Conservation (phyloP, 2,329 filamentous ascomycete genomes). For the Alternaria triticimaculans region DNA sequence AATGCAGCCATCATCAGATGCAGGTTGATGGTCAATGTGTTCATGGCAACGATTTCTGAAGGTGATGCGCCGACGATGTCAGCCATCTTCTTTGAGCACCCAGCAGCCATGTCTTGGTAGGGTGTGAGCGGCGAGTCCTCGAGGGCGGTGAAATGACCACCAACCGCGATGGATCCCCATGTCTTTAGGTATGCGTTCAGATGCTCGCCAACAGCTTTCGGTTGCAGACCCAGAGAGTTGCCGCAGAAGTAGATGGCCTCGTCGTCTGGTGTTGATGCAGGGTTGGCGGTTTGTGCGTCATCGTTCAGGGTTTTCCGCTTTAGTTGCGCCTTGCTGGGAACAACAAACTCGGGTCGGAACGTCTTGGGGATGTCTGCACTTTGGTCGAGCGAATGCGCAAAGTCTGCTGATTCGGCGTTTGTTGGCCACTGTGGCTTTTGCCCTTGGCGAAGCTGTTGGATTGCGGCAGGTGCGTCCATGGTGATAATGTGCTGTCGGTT, state of each 20-base stretch:
- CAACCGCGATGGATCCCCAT: constrained; percentile 83
- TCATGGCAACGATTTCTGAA: constrained; percentile 84
- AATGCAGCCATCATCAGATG: constrained; percentile 87
- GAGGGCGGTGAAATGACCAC: constrained; percentile 77
- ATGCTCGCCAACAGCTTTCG: constrained; percentile 69
- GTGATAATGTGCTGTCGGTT: constrained; percentile 8
- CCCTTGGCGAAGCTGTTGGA: constrained; percentile 36
- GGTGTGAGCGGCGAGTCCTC: constrained; percentile 71
- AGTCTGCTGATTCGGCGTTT: constrained; percentile 30
- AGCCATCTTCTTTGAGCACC: constrained; percentile 71
- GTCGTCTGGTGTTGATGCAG: constrained; percentile 45
- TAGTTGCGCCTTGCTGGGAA: constrained; percentile 76
- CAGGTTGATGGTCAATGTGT: constrained; percentile 80
- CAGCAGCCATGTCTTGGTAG: constrained; percentile 80
- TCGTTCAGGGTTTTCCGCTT: constrained; percentile 63
- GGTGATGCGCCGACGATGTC: constrained; percentile 75
- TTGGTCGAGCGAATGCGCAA: constrained; percentile 36
- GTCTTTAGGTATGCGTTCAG: constrained; percentile 76
- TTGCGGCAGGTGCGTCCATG: constrained; percentile 34
- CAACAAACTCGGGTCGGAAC: constrained; percentile 71
- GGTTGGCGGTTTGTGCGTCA: constrained; percentile 36
- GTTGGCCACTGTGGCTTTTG: constrained; percentile 38
- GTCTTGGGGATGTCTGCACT: constrained; percentile 44
- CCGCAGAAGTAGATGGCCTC: constrained; percentile 81
- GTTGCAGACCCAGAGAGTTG: constrained; percentile 87